Base-by-base conservation (phyloP, 202 grass and related monocot genomes). In the Carex arenaria region DNA sequence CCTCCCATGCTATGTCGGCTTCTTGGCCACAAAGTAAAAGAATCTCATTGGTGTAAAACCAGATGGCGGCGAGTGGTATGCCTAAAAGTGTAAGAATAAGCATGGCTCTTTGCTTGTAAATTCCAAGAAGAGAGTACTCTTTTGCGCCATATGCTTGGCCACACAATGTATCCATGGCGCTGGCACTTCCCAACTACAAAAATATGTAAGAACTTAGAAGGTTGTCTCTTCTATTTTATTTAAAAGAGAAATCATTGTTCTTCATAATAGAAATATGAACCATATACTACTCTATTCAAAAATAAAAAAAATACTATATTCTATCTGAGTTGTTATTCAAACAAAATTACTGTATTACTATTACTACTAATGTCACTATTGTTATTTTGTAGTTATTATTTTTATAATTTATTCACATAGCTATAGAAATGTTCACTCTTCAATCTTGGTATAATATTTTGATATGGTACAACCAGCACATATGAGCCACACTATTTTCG, bases 91-190 rank as follows among this genome's bases (percentile, higher is more conserved):
- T 91, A 30, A 97, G 90, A 0, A 91, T 59, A 0, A 97, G 64
- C 92, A 97, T 92, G 4, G 92, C 94, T 0, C 94, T 87, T 45
- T 94, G 94, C 82, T 84, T 94, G 83, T 93, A 88, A 30, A 94
- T 85, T 82, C 94, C 92, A 0, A 97, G 87, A 11, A 91, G 83
- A 0, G 73, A 54, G 72, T 93, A 88, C 9, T 90, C 85, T 85
- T 69, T 13, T 1, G 89, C 87, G 0, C 92, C 92, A 55, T 70
- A 94, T 0, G 92, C 89, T 71, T 94, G 92, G 1, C 92, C 89
- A 22, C 92, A 91, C 22, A 94, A 11, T 0, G 92, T 94, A 73
- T 94, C 92, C 70, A 94, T 30, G 0, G 87, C 87, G 6, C 92
- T 94, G 0, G 87, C 83, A 81, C 89, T 86, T 30, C 89, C 89